Percentiles rank a stretch among this genome's conserved stretches.
Conservation (phyloP, 306 rosid species). For the Luffa acutangula region DNA sequence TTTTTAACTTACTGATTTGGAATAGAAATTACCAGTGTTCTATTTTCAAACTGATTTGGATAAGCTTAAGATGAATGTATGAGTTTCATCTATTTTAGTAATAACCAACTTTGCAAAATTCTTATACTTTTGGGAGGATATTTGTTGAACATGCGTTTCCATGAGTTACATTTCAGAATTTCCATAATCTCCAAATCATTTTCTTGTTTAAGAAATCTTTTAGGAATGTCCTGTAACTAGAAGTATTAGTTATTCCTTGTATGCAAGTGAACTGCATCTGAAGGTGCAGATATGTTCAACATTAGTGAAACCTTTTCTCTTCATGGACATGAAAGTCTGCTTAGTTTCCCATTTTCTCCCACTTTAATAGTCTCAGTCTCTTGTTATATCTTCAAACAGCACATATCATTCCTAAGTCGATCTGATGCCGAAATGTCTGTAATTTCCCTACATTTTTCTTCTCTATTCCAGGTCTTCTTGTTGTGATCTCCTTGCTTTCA, state of each 20-base stretch:
- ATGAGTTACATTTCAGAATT: not conserved
- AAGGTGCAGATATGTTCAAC: not conserved
- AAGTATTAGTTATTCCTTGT: not conserved
- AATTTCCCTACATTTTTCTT: not conserved
- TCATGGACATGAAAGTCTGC: not conserved
- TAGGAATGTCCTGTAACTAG: not conserved
- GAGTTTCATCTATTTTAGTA: not conserved
- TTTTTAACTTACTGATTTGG: too few species aligned
- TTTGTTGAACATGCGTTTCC: not conserved
- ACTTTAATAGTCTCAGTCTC: not conserved
- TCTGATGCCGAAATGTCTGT: not conserved
- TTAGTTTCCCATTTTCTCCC: not conserved
- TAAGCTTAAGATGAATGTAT: not conserved
- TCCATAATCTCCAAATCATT: not conserved
- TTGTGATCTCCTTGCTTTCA: slow-evolving; percentile 55
- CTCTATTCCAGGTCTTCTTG: slow-evolving; percentile 44
- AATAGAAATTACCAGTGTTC: too few species aligned
- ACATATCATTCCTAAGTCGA: not conserved
- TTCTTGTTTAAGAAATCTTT: not conserved
- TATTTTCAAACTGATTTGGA: not conserved
- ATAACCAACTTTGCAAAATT: not conserved
- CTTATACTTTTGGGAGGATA: not conserved
- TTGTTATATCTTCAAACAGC: not conserved
- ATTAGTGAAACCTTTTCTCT: not conserved
- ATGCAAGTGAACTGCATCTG: not conserved